These are phyloP conservation scores for Carex cristatella DNA, from an alignment of 176 grass and related monocot species.

Conservation along the genomic window DNA sequence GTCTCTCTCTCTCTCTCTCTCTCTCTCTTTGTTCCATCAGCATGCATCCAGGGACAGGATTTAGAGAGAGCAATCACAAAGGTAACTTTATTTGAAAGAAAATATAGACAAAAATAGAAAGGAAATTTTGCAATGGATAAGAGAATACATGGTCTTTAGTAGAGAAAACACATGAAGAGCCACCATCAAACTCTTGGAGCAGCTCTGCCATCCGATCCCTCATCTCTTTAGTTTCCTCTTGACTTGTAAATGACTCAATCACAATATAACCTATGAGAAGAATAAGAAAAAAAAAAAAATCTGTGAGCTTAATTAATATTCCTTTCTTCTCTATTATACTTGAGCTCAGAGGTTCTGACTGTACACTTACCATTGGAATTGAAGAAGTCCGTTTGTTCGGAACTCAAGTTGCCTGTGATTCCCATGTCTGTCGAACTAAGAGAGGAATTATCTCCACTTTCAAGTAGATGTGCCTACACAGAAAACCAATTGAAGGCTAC, in stretches of 20 bases:
- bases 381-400: slow-evolving; percentile 66
- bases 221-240: slow-evolving; percentile 59
- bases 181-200: slow-evolving; percentile 57
- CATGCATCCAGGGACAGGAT: neutral
- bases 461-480: neutral
- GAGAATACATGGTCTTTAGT: slow-evolving; percentile 80
- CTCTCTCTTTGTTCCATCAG: neutral
- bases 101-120: neutral
- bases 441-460: neutral
- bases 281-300: neutral
- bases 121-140: neutral
- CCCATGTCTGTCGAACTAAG: slow-evolving; percentile 17
- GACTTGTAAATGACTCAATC: slow-evolving; percentile 62
- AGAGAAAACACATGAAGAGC: slow-evolving; percentile 48
- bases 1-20: neutral
- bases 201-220: slow-evolving; percentile 60
- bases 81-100: neutral
- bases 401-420: slow-evolving; percentile 37
- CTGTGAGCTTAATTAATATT: slow-evolving; percentile 14
- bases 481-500: neutral
- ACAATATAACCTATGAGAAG: slow-evolving; percentile 64
- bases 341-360: neutral
- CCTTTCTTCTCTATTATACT: neutral
- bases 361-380: slow-evolving; percentile 45
- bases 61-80: neutral